phyloP scores from a whole-genome alignment of 768 basidiomycete genomes.

The Kwoniella mangroviensis region DNA sequence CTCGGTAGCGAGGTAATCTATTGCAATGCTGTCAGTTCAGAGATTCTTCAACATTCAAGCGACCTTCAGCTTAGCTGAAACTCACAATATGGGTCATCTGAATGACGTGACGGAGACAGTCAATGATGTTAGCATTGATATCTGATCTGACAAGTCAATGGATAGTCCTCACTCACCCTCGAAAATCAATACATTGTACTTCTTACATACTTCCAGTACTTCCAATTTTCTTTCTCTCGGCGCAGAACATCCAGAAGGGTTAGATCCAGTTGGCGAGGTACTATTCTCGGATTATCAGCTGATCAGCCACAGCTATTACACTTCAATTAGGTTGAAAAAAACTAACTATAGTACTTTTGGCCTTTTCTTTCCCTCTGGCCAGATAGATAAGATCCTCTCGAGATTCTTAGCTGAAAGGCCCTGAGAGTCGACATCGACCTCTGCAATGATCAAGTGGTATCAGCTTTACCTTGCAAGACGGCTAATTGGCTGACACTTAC shows the following conservation, averaged over 20 bases:
- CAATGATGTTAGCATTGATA: conserved; percentile 19
- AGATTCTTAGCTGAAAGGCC: conserved; percentile 71
- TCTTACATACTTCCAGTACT: conserved; percentile 71
- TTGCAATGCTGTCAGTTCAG: conserved; percentile 6
- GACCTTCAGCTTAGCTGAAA: neutral
- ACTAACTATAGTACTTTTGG: conserved; percentile 84
- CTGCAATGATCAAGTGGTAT: conserved; percentile 60
- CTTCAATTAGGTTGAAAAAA: too few relatives aligned
- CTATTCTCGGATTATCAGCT: conserved; percentile 13
- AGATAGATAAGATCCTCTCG: conserved; percentile 69
- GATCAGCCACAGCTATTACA: too few relatives aligned
- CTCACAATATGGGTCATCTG: conserved; percentile 70
- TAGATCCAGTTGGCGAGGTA: conserved; percentile 68
- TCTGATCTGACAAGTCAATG: neutral
- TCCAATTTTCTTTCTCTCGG: conserved; percentile 69
- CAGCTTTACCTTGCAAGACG: neutral
- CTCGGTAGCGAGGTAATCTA: conserved; percentile 48
- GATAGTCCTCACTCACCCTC: conserved; percentile 66
- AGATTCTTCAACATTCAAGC: too few relatives aligned
- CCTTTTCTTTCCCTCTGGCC: conserved; percentile 72
- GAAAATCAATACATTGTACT: conserved; percentile 78
- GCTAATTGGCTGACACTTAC: conserved; percentile 34
- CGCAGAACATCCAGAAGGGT: conserved; percentile 82
- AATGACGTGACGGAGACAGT: neutral
- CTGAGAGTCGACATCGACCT: conserved; percentile 75